A percentile compares a stretch with the other conserved stretches of the same genome.
These are phyloP conservation scores for Sodiomyces alkalinus DNA, from an alignment of 2,329 filamentous ascomycete genomes.

Conservation along the genomic window DNA sequence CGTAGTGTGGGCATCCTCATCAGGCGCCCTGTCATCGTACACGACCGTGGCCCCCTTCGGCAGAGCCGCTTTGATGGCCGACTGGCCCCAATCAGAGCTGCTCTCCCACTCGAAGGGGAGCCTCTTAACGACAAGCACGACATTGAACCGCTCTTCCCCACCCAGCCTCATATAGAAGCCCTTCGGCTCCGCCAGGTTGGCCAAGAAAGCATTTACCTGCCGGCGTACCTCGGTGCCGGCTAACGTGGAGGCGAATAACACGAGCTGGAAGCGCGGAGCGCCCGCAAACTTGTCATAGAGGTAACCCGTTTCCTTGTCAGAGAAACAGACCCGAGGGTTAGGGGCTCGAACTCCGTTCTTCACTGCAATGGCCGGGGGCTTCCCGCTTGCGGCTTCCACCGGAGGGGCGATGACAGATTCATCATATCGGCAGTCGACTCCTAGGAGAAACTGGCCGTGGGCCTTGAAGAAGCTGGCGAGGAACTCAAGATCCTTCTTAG, in stretches of 20 bases:
- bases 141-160: constrained; percentile 12
- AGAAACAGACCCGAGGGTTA: constrained; percentile 14
- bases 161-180: constrained; percentile 14
- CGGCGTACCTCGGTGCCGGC: constrained; percentile 6
- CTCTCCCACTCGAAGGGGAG: constrained; percentile 12
- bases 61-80: not conserved
- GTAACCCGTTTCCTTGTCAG: constrained; percentile 11
- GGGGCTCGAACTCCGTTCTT: constrained; percentile 15
- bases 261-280: constrained; percentile 12
- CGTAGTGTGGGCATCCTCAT: not conserved
- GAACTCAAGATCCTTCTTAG: constrained; percentile 10
- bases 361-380: constrained; percentile 5
- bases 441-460: constrained; percentile 13
- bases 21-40: not conserved
- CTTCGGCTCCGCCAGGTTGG: constrained; percentile 4
- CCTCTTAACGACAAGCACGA: constrained; percentile 13
- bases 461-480: constrained; percentile 12
- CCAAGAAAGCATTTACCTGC: constrained; percentile 6
- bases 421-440: constrained; percentile 12
- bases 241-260: constrained; percentile 14
- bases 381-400: no score
- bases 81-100: not conserved
- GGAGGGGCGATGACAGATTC: constrained; percentile 4
- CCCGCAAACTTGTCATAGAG: constrained; percentile 16
- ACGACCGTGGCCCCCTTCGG: not conserved